Evolutionary conservation across 148 eudicot genomes (phyloP).

Genomic region (Dianthus caryophyllus): DNA sequence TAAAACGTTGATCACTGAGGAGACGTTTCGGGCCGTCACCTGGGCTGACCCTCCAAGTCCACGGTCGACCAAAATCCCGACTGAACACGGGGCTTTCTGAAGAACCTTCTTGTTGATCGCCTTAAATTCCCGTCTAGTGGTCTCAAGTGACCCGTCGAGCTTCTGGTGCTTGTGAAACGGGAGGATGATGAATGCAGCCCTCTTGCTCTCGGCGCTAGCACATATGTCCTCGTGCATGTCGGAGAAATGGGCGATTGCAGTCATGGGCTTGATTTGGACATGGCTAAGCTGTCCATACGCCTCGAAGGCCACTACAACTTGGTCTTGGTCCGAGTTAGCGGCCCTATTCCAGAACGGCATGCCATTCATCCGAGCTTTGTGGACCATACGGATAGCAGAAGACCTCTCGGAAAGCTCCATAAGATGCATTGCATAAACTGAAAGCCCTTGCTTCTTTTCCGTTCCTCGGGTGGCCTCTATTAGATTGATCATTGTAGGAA

Average conservation of each 20-base stretch:
- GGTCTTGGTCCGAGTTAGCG: constrained; percentile 29
- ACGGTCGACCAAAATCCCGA: constrained; percentile 64
- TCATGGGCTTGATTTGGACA: constrained; percentile 61
- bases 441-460: constrained; percentile 42
- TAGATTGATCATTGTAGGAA: constrained; percentile 61
- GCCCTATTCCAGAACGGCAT: constrained; percentile 66
- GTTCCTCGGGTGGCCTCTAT: constrained; percentile 69
- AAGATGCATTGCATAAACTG: constrained; percentile 79
- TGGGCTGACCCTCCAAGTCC: constrained; percentile 79
- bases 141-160: constrained; percentile 64
- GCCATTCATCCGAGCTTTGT: constrained; percentile 60
- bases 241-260: constrained; percentile 51
- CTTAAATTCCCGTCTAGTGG: constrained; percentile 50
- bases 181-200: constrained; percentile 54
- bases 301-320: constrained; percentile 71
- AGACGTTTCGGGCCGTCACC: constrained; percentile 60
- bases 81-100: constrained; percentile 61
- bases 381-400: constrained; percentile 80
- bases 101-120: constrained; percentile 48
- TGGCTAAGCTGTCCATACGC: constrained; percentile 59
- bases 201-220: constrained; percentile 48
- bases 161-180: constrained; percentile 73
- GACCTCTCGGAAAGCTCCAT: constrained; percentile 79
- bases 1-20: constrained; percentile 37
- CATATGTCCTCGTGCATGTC: constrained; percentile 65